phyloP scores from a whole-genome alignment of 768 basidiomycete species.

The Collybiopsis confluens region DNA sequence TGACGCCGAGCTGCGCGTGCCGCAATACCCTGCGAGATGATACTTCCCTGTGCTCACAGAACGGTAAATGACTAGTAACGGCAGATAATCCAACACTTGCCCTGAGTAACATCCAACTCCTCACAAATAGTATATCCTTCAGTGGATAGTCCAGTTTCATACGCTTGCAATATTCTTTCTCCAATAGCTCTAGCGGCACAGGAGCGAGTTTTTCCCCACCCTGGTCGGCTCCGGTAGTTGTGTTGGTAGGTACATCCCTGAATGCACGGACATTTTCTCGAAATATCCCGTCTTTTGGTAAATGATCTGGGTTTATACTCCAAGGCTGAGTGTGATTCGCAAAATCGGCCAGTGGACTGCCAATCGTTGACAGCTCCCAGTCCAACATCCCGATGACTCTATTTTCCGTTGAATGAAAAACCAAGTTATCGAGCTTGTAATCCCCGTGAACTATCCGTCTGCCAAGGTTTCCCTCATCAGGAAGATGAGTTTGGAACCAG shows the following conservation, averaged over 20 bases:
- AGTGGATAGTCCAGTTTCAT: constrained; percentile 71
- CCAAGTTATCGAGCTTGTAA: constrained; percentile 95
- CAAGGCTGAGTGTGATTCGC: constrained; percentile 88
- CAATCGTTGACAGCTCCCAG: constrained; percentile 96
- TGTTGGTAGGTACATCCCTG: constrained; percentile 47
- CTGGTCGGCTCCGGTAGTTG: background rate
- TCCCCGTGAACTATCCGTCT: constrained; percentile 94
- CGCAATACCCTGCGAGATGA: constrained; percentile 89
- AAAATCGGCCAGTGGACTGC: constrained; percentile 89
- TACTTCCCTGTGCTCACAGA: constrained; percentile 46
- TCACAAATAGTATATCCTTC: constrained; percentile 70
- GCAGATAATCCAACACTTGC: constrained; percentile 33
- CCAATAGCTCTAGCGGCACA: constrained; percentile 65
- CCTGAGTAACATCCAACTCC: constrained; percentile 83
- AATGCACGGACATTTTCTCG: constrained; percentile 37
- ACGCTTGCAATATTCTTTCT: constrained; percentile 75
- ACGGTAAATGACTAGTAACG: background rate
- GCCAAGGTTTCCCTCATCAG: constrained; percentile 67
- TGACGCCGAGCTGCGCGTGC: constrained; percentile 82
- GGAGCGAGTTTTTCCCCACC: constrained; percentile 40
- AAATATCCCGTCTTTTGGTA: constrained; percentile 24
- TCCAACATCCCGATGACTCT: constrained; percentile 93
- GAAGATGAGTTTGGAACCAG: constrained; percentile 76
- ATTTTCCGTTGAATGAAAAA: constrained; percentile 91
- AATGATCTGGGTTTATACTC: constrained; percentile 45